Base-by-base conservation (phyloP, 2,329 filamentous ascomycete genomes). In the Penicillium crustosum region DNA sequence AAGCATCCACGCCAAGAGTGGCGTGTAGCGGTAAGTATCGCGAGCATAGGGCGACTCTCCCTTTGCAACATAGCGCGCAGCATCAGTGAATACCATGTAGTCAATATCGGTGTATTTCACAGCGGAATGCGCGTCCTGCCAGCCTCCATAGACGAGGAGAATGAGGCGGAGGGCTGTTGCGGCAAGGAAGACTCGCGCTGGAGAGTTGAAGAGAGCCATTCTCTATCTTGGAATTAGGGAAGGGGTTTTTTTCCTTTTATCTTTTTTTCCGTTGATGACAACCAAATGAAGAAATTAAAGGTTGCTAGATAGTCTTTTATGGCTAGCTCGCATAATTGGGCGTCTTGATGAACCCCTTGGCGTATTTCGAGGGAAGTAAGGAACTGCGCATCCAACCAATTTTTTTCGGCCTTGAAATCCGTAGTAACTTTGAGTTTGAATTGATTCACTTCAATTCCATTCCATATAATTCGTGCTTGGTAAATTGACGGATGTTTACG, bases 81-180 rank as follows among this genome's bases (percentile, higher is more conserved):
- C 94, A 74, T 97, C 93, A 49, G 94, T 97, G 81, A 99, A 99
- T 74, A 99, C 94, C 64, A 92, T 87, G 77, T 99, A 99, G 81
- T 99, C 94, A 68, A 99, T 97, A 77, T 99, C 94, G 51, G 94
- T 99, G 80, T 97, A 99, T 78, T 97, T 97, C 71, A 99, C 79
- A 15, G 93, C 88, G 8, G 92, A 95, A 77, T 93, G 83, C 59
- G 91, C 88, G 77, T 99, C 94, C 79, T 99, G 94, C 81, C 90
- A 93, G 60, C 91, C 84, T 58, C 94, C 93, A 74, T 97, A 97
- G 68, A 95, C 73, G 49, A 97, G 84, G 62, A 99, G 86, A 33
- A 79, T 73, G 6, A 85, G 72, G 60, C 94, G 90, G 25, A 99
- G 83, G 48, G 87, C 68, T 53, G 87, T 67, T 12, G 77, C 75